Conservation (phyloP, 2,329 filamentous ascomycete genomes). For the Calonectria leucothoes region DNA sequence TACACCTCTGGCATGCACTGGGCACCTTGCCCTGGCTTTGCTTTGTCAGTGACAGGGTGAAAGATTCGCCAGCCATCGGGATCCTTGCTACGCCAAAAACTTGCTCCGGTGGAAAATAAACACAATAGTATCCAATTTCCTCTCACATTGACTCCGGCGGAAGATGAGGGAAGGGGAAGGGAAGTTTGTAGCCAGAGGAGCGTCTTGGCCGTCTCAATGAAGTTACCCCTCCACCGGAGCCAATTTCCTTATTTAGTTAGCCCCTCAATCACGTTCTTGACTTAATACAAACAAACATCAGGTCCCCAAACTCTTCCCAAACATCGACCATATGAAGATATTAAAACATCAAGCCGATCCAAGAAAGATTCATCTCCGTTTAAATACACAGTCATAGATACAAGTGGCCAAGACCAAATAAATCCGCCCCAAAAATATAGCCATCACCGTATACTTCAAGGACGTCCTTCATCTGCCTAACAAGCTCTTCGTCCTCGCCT, state of each 20-base stretch:
- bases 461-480: not conserved
- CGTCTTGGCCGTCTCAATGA: not conserved
- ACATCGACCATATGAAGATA: not conserved
- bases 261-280: not conserved
- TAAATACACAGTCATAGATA: not conserved
- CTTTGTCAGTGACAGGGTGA: not conserved
- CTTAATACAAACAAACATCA: not conserved
- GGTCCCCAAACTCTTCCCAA: not conserved
- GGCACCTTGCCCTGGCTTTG: not conserved
- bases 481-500: not conserved
- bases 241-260: not conserved
- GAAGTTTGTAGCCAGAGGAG: not conserved
- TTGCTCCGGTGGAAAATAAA: not conserved
- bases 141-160: not conserved
- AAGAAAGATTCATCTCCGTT: not conserved
- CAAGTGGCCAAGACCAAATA: not conserved
- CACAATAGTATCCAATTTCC: not conserved
- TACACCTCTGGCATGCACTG: slow-evolving; percentile 8
- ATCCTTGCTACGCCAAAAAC: not conserved
- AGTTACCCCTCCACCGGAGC: not conserved
- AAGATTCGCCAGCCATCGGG: not conserved
- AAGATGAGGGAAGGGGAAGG: not conserved
- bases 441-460: not conserved
- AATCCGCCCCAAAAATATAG: not conserved
- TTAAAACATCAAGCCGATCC: not conserved